phyloP scores from a whole-genome alignment of 495 filamentous ascomycete genomes.

The Oidiodendron maius region DNA sequence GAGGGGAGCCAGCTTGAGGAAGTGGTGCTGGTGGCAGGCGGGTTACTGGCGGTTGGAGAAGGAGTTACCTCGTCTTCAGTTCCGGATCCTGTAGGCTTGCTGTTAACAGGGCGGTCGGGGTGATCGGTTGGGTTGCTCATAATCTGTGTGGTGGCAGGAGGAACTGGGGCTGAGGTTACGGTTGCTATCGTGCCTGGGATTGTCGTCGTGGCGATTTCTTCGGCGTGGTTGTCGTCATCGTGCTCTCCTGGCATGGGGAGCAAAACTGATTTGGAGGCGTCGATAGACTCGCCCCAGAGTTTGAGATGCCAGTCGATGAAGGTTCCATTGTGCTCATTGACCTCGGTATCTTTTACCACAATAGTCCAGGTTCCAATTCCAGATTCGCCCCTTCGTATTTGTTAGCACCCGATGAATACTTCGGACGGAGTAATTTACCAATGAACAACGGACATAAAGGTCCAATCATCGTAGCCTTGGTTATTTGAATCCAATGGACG shows the following conservation, averaged over 20 bases:
- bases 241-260: conserved; percentile 80
- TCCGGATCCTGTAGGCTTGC: conserved; percentile 37
- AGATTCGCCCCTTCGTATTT: conserved; percentile 71
- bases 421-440: conserved; percentile 54
- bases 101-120: conserved; percentile 66
- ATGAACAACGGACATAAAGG: conserved; percentile 96
- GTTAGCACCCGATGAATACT: conserved; percentile 10
- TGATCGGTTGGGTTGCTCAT: conserved; percentile 59
- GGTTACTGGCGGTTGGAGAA: conserved; percentile 15
- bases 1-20: conserved; percentile 70
- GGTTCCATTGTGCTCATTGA: conserved; percentile 68
- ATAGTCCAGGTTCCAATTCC: conserved; percentile 87
- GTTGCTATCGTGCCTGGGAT: conserved; percentile 48
- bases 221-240: conserved; percentile 74
- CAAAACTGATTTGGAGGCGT: conserved; percentile 59
- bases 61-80: conserved; percentile 36
- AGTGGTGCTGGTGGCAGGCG: conserved; percentile 23
- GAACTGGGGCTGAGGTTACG: conserved; percentile 32
- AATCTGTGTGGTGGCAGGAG: conserved; percentile 34
- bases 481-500: conserved; percentile 56
- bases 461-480: conserved; percentile 90
- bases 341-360: conserved; percentile 76
- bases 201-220: conserved; percentile 25
- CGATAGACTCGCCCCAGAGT: conserved; percentile 84
- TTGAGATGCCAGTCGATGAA: conserved; percentile 93